A percentile compares a stretch with the other conserved stretches of the same genome.
phyloP scores from a whole-genome alignment of 1,139 yeast species.

The Suhomyces choctaworum region DNA sequence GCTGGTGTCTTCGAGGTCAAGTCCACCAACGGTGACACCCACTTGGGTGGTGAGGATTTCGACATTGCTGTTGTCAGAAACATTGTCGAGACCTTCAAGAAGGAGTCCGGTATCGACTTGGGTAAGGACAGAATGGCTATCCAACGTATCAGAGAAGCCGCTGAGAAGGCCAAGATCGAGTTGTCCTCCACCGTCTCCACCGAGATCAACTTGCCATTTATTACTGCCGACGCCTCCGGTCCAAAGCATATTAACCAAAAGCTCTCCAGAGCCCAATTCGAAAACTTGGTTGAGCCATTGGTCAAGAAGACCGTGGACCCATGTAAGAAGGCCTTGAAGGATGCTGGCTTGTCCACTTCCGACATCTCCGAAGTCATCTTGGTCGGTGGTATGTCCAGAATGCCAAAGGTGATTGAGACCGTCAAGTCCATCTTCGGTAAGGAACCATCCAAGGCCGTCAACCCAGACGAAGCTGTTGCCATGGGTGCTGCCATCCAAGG shows the following conservation, averaged over 20 bases:
- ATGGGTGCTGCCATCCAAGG: conserved; percentile 99
- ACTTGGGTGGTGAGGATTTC: conserved; percentile 90
- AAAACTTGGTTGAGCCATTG: conserved; percentile 84
- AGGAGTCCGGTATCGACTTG: conserved; percentile 88
- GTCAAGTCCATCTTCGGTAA: conserved; percentile 90
- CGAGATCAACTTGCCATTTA: conserved; percentile 95
- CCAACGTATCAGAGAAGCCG: conserved; percentile 99
- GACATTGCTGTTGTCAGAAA: conserved; percentile 83
- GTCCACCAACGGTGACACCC: conserved; percentile 89
- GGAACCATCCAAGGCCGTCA: conserved; percentile 97
- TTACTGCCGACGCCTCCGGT: conserved; percentile 94
- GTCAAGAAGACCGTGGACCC: conserved; percentile 94
- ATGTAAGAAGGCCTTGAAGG: conserved; percentile 97
- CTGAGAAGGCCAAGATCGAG: conserved; percentile 99
- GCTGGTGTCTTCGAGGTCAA: conserved; percentile 87
- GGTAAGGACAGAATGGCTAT: conserved; percentile 96
- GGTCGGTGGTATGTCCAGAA: conserved; percentile 99
- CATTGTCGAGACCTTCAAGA: conserved; percentile 89
- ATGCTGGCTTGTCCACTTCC: conserved; percentile 82
- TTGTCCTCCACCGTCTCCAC: conserved; percentile 91
- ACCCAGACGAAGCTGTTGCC: conserved; percentile 99
- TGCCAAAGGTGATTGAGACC: conserved; percentile 99
- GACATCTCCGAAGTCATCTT: conserved; percentile 92
- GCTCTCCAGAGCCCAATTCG: conserved; percentile 91
- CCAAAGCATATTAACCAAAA: conserved; percentile 98